Evolutionary conservation across 2,329 filamentous ascomycete species (phyloP).

Genomic region (Didymella keratinophila): DNA sequence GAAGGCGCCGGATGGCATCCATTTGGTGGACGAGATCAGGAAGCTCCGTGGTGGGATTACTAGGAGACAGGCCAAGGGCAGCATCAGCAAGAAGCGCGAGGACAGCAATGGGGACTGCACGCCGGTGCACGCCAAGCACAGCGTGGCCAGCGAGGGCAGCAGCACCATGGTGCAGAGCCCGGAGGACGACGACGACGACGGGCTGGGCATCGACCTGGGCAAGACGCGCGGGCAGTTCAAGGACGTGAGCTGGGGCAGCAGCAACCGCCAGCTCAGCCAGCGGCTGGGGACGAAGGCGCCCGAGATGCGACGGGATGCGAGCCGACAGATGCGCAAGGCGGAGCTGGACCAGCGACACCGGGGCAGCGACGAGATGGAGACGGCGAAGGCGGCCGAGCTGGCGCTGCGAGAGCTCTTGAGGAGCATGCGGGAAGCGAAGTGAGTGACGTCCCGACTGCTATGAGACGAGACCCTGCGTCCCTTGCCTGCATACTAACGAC

Average conservation of each 20-base stretch:
- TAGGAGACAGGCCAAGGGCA: conserved; percentile 77
- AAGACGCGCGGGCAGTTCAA: conserved; percentile 58
- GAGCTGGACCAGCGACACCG: conserved; percentile 65
- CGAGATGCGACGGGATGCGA: conserved; percentile 47
- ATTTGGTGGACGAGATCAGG: conserved; percentile 88
- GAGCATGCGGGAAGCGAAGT: conserved; percentile 77
- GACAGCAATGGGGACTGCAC: conserved; percentile 35
- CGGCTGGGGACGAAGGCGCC: conserved; percentile 57
- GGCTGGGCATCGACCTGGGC: conserved; percentile 38
- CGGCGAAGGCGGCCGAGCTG: conserved; percentile 82
- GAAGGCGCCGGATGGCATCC: conserved; percentile 83
- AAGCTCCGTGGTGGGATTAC: conserved; percentile 87
- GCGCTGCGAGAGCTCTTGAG: conserved; percentile 83
- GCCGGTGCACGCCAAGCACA: conserved; percentile 33
- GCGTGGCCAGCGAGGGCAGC: conserved; percentile 37
- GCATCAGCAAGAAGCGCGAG: conserved; percentile 66
- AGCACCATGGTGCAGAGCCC: conserved; percentile 38
- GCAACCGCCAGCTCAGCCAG: conserved; percentile 70
- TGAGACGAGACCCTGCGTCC: too few species aligned
- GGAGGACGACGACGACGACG: conserved; percentile 6
- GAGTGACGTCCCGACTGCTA: too few species aligned
- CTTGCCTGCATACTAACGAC: too few species aligned
- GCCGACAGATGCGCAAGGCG: conserved; percentile 57
- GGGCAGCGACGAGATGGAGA: conserved; percentile 73
- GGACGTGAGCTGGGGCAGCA: conserved; percentile 77